Evolutionary conservation across 331 rosid genomes (phyloP), one percentile per base, ranked within the genome.

Genomic region (Dryas integrifolia): DNA sequence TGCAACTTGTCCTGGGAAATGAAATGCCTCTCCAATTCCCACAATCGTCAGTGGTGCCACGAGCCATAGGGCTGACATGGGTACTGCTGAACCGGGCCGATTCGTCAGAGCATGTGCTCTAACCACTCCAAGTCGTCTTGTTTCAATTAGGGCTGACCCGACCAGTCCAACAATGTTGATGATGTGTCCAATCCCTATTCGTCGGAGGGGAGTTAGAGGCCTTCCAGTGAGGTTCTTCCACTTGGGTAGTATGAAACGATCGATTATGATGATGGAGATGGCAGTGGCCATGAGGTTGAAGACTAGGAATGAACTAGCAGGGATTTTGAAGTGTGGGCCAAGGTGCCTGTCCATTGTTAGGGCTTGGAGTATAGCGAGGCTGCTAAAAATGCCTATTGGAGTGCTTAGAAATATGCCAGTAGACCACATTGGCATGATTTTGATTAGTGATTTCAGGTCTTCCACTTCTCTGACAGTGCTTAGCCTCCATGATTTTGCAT

Each of bases 381-480:
- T 76, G 21, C 15, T 24, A 16, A 40, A 56, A 4, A 72, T 66
- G 14, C 72, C 81, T 2, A 76, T 39, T 35, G 81, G n/a, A 39
- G 48, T 67, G 73, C 68, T 7, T 41, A 76, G 5, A 24, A 66
- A 73, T 38, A 81, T 66, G 15, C 85, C 69, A 2, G 79, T 44
- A 35, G 81, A 81, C 85, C 85, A 81, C 2, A 76, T 24, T 44
- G 81, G 76, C 26, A 81, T 49, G 57, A 76, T 76, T 49, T 50
- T 76, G 4, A 81, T 53, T 48, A 76, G 44, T 5, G 53, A 39
- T 68, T 81, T 81, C 45, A 81, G 78, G 72, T 76, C 81, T 67
- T 81, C 81, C 75, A 76, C 85, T 76, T 81, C 85, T 72, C 60
- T 64, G 38, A 81, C 71, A 2, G 81, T 72, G 39, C 81, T 72